Evolutionary conservation across 169 alveolate genomes (phyloP).

Genomic region (Eimeria falciformis): DNA sequence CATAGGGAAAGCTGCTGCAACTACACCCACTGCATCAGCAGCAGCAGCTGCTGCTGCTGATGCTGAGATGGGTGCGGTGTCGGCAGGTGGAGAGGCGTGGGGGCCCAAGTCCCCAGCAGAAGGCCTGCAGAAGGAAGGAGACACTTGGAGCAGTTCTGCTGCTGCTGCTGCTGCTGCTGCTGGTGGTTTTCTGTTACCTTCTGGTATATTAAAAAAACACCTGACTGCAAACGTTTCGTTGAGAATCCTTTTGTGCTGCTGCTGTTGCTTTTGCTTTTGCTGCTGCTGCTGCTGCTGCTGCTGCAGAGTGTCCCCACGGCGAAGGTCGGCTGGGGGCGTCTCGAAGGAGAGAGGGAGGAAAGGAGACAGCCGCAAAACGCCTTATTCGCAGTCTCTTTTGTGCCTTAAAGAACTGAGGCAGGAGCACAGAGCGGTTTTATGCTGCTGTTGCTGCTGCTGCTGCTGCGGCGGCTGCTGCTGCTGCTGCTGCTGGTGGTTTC

Average conservation of each 20-base stretch:
- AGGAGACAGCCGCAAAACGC: no score
- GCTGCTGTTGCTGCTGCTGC: conserved; percentile 1
- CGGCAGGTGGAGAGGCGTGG: no score
- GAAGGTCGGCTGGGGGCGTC: not conserved
- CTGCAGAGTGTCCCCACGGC: not conserved
- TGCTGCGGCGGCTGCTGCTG: not conserved
- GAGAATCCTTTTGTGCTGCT: not conserved
- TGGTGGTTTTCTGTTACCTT: not conserved
- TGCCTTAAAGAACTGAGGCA: not conserved
- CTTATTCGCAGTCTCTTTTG: not conserved
- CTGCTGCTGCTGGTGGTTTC: not conserved
- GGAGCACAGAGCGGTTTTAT: not conserved
- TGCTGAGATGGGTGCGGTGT: no score
- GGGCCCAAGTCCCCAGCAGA: no score
- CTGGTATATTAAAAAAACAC: not conserved
- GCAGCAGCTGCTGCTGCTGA: no score
- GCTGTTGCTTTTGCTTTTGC: not conserved
- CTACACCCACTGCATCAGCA: no score
- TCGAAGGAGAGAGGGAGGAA: not conserved
- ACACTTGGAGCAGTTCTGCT: no score
- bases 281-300: conserved; percentile 5
- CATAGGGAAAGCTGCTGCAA: no score
- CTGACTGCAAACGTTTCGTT: not conserved
- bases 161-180: not conserved
- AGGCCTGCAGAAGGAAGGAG: no score